A percentile compares a stretch with the other conserved stretches of the same genome.
Evolutionary conservation across 2,329 filamentous ascomycete species (phyloP).

Genomic region (Chlorencoelia australis): DNA sequence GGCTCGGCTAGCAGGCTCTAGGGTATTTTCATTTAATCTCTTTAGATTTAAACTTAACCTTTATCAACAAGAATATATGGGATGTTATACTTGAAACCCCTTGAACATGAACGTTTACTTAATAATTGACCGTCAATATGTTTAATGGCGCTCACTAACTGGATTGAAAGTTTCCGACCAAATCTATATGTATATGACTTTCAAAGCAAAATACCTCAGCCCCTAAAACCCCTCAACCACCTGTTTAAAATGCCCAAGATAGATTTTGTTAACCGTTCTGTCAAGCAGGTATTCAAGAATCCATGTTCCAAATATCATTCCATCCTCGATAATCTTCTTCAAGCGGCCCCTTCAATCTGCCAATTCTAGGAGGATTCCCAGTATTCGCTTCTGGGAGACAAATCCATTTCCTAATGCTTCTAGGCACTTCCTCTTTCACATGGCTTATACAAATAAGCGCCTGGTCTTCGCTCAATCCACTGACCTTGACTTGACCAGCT

Average conservation of each 20-base stretch:
- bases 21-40: too few relatives aligned
- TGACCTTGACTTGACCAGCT: constrained; percentile 39
- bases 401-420: constrained; percentile 73
- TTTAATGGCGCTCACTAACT: too few relatives aligned
- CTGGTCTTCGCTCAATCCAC: constrained; percentile 59
- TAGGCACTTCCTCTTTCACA: constrained; percentile 80
- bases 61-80: too few relatives aligned
- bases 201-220: neutral
- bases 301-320: constrained; percentile 52
- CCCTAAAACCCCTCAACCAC: neutral
- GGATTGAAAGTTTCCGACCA: neutral
- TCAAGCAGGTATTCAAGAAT: neutral
- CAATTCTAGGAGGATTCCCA: constrained; percentile 50
- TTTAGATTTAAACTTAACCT: too few relatives aligned
- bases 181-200: neutral
- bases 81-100: too few relatives aligned
- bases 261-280: neutral
- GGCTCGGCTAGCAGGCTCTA: too few relatives aligned
- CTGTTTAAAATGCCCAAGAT: too few relatives aligned
- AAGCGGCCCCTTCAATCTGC: constrained; percentile 51
- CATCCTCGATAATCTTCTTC: constrained; percentile 47
- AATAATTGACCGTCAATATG: too few relatives aligned
- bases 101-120: too few relatives aligned
- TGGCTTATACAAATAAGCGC: constrained; percentile 90
- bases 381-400: constrained; percentile 70